Percentiles rank a stretch among this genome's conserved stretches.
Conservation (phyloP, 495 filamentous ascomycete species). For the Xylaria bambusicola region DNA sequence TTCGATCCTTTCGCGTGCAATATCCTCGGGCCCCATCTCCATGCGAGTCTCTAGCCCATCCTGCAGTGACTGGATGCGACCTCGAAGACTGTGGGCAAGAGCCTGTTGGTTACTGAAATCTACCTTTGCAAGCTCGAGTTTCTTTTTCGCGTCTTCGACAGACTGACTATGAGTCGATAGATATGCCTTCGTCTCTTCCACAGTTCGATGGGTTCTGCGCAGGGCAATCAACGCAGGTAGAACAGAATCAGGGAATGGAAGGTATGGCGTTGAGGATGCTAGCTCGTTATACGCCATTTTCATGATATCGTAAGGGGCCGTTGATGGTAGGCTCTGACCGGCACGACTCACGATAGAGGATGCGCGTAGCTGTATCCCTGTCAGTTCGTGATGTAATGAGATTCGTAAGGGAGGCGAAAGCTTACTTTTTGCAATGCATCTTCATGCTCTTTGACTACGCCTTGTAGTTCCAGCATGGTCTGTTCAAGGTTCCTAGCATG, state of each 20-base stretch:
- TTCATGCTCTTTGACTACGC: constrained; percentile 65
- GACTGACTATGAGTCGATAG: constrained; percentile 56
- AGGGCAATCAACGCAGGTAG: constrained; percentile 72
- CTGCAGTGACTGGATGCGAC: constrained; percentile 53
- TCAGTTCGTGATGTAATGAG: constrained; percentile 9
- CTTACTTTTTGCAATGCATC: constrained; percentile 47
- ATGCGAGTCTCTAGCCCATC: constrained; percentile 55
- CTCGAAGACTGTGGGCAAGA: constrained; percentile 54
- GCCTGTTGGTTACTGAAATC: constrained; percentile 66
- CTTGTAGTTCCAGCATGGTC: constrained; percentile 65
- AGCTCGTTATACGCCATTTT: constrained; percentile 66
- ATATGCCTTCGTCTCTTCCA: constrained; percentile 62
- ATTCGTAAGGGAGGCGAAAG: constrained; percentile 42
- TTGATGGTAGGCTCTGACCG: constrained; percentile 22
- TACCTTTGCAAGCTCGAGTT: constrained; percentile 59
- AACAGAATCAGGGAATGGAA: constrained; percentile 66
- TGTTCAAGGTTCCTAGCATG: constrained; percentile 60
- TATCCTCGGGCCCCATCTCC: constrained; percentile 57
- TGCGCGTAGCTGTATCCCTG: constrained; percentile 29
- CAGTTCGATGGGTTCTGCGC: constrained; percentile 61
- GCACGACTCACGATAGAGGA: constrained; percentile 22
- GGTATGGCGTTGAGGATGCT: constrained; percentile 58
- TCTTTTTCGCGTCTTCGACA: constrained; percentile 54
- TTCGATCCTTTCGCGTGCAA: constrained; percentile 59
- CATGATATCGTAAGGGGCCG: constrained; percentile 53